These are phyloP conservation scores for Udeniomyces megalosporus DNA, from an alignment of 768 basidiomycete species.

Conservation along the genomic window DNA sequence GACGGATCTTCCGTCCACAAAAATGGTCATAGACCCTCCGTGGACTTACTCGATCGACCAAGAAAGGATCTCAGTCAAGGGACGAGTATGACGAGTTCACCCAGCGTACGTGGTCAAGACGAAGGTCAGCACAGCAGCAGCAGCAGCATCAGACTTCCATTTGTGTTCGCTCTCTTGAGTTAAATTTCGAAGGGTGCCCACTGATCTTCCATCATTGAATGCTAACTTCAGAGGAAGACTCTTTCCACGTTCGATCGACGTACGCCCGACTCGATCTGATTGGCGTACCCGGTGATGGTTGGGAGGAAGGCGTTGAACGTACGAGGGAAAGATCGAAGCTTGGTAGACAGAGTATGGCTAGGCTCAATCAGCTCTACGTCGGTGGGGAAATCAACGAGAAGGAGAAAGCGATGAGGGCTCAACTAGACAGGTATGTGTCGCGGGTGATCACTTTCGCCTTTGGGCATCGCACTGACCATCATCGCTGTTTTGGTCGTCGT, in stretches of 20 bases:
- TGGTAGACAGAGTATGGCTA: conserved; percentile 27
- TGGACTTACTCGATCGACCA: no score
- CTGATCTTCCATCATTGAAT: not conserved
- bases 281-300: conserved; percentile 91
- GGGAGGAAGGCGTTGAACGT: conserved; percentile 82
- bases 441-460: no score
- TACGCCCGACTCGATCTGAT: conserved; percentile 70
- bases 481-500: no score
- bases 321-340: conserved; percentile 45
- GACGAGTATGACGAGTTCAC: no score
- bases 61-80: no score
- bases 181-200: not conserved
- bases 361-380: conserved; percentile 29
- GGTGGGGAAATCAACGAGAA: no score
- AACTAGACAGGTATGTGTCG: no score
- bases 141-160: not conserved
- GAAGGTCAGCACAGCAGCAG: not conserved
- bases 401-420: conserved; percentile 45
- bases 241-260: conserved; percentile 29
- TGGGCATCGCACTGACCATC: no score
- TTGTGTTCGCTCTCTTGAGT: no score
- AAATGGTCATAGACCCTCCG: no score
- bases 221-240: conserved; percentile 24
- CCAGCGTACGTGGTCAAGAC: no score
- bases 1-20: no score